A percentile compares a stretch with the other conserved stretches of the same genome.
phyloP scores from a whole-genome alignment of 2,329 filamentous ascomycete species.

The Claviceps citrina region DNA sequence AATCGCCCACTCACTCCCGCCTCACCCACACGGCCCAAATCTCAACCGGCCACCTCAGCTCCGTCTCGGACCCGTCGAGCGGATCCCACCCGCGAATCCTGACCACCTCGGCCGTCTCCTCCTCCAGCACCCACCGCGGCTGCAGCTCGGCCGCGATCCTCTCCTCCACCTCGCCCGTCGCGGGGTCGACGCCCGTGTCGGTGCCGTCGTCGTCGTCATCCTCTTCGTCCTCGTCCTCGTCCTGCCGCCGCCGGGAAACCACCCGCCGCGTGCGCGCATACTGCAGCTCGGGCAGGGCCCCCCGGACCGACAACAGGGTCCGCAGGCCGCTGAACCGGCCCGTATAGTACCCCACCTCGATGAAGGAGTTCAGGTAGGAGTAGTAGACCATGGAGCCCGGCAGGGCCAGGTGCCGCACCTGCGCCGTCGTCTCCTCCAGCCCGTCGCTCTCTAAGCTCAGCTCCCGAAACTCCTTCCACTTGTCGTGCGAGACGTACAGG shows the following conservation, averaged over 20 bases:
- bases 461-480: constrained; percentile 10
- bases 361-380: too few relatives aligned
- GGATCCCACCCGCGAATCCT: constrained; percentile 7
- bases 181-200: constrained; percentile 1
- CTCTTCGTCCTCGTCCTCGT: too few relatives aligned
- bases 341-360: constrained; percentile 7
- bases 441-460: constrained; percentile 1
- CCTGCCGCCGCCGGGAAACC: too few relatives aligned
- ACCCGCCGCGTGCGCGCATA: background rate
- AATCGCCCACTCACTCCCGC: background rate
- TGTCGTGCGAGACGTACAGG: constrained; percentile 5
- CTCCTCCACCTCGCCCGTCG: constrained; percentile 1
- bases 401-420: constrained; percentile 12
- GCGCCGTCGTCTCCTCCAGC: constrained; percentile 2
- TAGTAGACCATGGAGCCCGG: constrained; percentile 15
- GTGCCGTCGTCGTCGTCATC: background rate
- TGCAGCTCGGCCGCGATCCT: constrained; percentile 4
- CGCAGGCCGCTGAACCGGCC: constrained; percentile 8
- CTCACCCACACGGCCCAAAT: constrained; percentile 3
- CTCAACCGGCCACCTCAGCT: too few relatives aligned
- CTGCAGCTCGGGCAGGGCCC: constrained; percentile 7
- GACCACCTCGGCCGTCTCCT: constrained; percentile 7
- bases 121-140: constrained; percentile 7
- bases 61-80: background rate
- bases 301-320: constrained; percentile 13